A percentile compares a stretch with the other conserved stretches of the same genome.
Conservation (phyloP, 768 basidiomycete genomes). For the Lactarius indigo region DNA sequence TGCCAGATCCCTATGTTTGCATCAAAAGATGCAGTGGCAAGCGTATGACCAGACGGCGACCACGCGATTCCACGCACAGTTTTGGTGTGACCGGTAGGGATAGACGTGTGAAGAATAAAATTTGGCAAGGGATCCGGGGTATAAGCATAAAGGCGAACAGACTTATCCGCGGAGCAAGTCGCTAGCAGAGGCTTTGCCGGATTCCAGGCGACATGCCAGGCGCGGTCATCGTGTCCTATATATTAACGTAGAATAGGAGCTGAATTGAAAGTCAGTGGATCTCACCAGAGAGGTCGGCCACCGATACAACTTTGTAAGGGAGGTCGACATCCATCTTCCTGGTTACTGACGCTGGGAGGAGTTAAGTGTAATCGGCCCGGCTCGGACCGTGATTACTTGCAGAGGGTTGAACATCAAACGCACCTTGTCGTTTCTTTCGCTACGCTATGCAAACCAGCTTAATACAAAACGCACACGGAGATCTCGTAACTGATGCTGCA, state of each 20-base stretch:
- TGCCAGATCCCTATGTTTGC: slow-evolving; percentile 92
- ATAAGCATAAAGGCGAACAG: slow-evolving; percentile 83
- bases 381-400: neutral
- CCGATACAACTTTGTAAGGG: slow-evolving; percentile 17
- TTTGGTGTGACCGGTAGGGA: slow-evolving; percentile 81
- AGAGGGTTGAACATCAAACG: neutral
- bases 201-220: slow-evolving; percentile 91
- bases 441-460: slow-evolving; percentile 76
- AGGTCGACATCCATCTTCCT: slow-evolving; percentile 1
- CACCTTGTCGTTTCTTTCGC: neutral
- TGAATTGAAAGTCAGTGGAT: neutral
- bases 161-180: slow-evolving; percentile 93
- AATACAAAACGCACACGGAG: slow-evolving; percentile 72
- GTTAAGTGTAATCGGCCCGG: neutral
- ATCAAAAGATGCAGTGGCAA: slow-evolving; percentile 94
- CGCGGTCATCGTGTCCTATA: slow-evolving; percentile 74
- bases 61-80: slow-evolving; percentile 86
- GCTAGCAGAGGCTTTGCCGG: slow-evolving; percentile 76
- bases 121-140: slow-evolving; percentile 29
- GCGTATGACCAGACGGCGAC: slow-evolving; percentile 79
- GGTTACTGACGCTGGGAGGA: neutral
- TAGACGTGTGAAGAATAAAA: slow-evolving; percentile 59
- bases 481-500: slow-evolving; percentile 79
- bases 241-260: neutral
- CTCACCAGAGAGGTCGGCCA: slow-evolving; percentile 18